Conservation (phyloP, 192 early-diverging fungal genomes). For the Pilaira anomala region DNA sequence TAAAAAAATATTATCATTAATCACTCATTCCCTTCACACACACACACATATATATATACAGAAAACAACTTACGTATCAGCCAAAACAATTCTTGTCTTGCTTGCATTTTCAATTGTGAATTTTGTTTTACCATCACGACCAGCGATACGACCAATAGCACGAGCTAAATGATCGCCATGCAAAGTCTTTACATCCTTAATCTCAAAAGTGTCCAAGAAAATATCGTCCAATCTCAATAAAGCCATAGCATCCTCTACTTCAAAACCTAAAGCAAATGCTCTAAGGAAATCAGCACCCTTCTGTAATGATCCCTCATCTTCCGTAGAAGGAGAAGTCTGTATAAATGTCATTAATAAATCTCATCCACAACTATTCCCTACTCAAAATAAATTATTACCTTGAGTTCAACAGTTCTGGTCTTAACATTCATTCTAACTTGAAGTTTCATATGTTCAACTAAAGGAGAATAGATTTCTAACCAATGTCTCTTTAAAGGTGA, state of each 20-base stretch:
- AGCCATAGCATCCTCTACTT: conserved; percentile 90
- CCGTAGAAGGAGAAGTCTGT: conserved; percentile 77
- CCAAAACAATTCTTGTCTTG: conserved; percentile 93
- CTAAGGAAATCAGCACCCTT: conserved; percentile 96
- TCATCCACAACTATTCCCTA: neutral
- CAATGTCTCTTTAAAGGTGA: conserved; percentile 90
- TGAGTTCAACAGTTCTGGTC: conserved; percentile 83
- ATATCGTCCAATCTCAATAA: conserved; percentile 95
- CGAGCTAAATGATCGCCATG: conserved; percentile 93
- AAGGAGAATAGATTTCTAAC: conserved; percentile 94
- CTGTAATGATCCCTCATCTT: conserved; percentile 86
- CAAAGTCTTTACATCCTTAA: conserved; percentile 96
- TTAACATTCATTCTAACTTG: conserved; percentile 96
- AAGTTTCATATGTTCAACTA: conserved; percentile 93
- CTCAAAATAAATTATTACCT: conserved; percentile 52
- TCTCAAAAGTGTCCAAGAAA: conserved; percentile 94
- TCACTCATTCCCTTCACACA: no score
- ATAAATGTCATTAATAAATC: neutral
- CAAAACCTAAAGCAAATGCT: conserved; percentile 92
- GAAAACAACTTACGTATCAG: conserved; percentile 76
- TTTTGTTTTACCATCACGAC: conserved; percentile 96
- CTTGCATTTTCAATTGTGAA: conserved; percentile 97
- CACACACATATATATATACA: neutral
- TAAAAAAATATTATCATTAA: conserved; percentile 8
- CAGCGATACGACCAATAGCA: conserved; percentile 97